A percentile compares a stretch with the other conserved stretches of the same genome.
Evolutionary conservation across 2,329 filamentous ascomycete species (phyloP).

Genomic region (Ophiostoma piceae): DNA sequence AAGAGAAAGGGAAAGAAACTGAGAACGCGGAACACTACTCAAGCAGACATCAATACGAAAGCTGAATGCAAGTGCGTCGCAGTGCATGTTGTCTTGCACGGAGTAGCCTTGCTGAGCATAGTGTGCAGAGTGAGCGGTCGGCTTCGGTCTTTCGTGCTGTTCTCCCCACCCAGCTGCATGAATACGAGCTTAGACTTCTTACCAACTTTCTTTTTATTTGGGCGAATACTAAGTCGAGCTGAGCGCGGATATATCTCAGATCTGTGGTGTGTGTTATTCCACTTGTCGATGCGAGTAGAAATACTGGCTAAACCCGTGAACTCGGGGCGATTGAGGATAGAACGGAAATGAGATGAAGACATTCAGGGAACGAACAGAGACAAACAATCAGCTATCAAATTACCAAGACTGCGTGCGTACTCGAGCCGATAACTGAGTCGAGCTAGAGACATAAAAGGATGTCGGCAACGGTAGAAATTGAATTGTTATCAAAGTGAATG

Average conservation of each 20-base stretch:
- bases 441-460: background rate
- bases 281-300: background rate
- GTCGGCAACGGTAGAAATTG: background rate
- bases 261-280: background rate
- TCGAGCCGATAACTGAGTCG: background rate
- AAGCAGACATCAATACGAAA: background rate
- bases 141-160: background rate
- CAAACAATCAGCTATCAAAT: background rate
- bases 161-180: background rate
- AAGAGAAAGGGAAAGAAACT: no score
- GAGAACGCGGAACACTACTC: background rate
- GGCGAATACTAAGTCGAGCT: background rate
- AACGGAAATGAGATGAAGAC: background rate
- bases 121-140: background rate
- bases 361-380: background rate
- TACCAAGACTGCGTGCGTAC: background rate
- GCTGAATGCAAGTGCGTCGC: constrained; percentile 9
- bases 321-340: no score
- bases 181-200: constrained; percentile 7
- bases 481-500: background rate
- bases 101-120: background rate
- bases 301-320: background rate
- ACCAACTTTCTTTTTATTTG: background rate
- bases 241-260: background rate
- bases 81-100: background rate